Base-by-base conservation (phyloP, 495 filamentous ascomycete genomes). In the Trichoderma parareesei region DNA sequence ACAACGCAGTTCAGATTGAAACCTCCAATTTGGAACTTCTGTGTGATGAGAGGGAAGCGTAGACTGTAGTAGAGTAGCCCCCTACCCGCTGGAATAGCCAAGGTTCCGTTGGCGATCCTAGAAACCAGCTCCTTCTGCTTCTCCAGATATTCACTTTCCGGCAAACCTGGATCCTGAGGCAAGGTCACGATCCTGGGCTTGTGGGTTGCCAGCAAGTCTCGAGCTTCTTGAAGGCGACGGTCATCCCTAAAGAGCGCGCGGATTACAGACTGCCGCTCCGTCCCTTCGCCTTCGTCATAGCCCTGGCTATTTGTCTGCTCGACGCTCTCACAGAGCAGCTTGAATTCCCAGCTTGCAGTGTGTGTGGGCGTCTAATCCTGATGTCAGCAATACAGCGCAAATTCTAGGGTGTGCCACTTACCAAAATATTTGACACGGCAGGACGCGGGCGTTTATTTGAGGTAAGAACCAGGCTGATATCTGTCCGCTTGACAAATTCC, bases 1-100 rank as follows among this genome's bases (percentile, higher is more conserved):
- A 99, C 92, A 13, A 93, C 76, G 68, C 92, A 97, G 61, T 86
- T 88, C 40, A 96, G 80, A 59, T 89, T 93, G 76, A 98, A 99
- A 4, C 91, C 92, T 41, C 86, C 80, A 53, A 97, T 89, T 1
- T 87, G 86, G 66, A 92, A 90, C 69, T 90, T 94, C 69, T 99
- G 93, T 0, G 94, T 98, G 43, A 97, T 73, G 13, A 99, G 73
- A 10, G 94, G 94, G 64, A 89, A 83, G 18, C 90, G 85, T 43
- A 92, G 85, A 63, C 90, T 89, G 71, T 91, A 98, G 68, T 90
- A 87, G 20, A 97, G 77, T 72, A 98, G 83, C 2, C 88, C 90
- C 63, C 92, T 83, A 20, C 94, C 94, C 11, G 90, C 82, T 4
- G 93, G 88, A 57, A 96, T 88, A 10, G 94, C 92, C 42, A 97